Evolutionary conservation across 441 rosid species (phyloP).

Genomic region (Manihot esculenta): DNA sequence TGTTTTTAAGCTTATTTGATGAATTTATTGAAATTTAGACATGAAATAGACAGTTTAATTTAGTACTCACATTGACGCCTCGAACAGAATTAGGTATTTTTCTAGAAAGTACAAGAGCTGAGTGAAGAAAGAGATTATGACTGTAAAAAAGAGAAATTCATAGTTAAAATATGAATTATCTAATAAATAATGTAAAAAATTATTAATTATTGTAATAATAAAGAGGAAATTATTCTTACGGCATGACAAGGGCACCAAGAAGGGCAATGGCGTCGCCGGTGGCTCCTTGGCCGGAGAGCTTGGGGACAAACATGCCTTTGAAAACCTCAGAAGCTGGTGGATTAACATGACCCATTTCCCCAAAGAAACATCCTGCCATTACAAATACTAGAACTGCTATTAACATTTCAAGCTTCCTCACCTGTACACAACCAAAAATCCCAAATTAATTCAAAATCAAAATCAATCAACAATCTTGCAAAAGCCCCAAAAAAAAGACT

Average conservation of each 20-base stretch:
- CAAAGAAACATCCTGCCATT: conserved; percentile 75
- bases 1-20: too few relatives aligned
- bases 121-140: conserved; percentile 70
- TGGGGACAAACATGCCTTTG: conserved; percentile 64
- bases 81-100: conserved; percentile 54
- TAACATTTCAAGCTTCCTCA: conserved; percentile 65
- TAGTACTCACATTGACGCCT: conserved; percentile 46
- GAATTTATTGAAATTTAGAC: too few relatives aligned
- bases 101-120: conserved; percentile 67
- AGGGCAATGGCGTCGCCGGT: conserved; percentile 65
- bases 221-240: conserved; percentile 33
- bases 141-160: conserved; percentile 22
- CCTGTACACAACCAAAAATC: conserved; percentile 26
- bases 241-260: conserved; percentile 71
- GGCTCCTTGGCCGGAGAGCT: conserved; percentile 53
- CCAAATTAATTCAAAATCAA: too few relatives aligned
- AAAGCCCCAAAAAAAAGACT: too few relatives aligned
- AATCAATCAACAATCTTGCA: too few relatives aligned
- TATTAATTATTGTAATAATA: neutral
- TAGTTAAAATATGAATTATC: too few relatives aligned
- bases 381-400: conserved; percentile 52
- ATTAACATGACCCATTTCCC: conserved; percentile 56
- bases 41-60: too few relatives aligned
- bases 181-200: neutral
- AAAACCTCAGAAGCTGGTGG: conserved; percentile 53